Percentiles rank a stretch among this genome's conserved stretches.
Evolutionary conservation across 768 basidiomycete genomes (phyloP).

Genomic region (Sporobolomyces phaffii): DNA sequence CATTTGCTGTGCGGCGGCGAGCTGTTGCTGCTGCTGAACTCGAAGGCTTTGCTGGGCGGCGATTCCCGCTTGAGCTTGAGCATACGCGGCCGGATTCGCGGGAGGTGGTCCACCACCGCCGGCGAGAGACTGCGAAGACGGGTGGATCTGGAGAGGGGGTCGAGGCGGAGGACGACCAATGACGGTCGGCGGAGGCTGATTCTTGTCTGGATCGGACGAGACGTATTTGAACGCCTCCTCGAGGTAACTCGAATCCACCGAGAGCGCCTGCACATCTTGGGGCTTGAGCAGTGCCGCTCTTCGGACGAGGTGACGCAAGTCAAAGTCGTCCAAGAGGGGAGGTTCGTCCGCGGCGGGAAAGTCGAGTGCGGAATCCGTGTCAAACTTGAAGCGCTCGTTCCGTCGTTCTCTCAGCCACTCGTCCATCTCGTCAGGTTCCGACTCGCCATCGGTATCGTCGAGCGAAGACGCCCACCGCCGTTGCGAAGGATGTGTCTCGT

Average conservation of each 20-base stretch:
- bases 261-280: slow-evolving; percentile 15
- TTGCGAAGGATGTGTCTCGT: neutral
- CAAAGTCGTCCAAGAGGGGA: slow-evolving; percentile 38
- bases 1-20: slow-evolving; percentile 8
- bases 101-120: neutral
- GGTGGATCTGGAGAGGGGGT: slow-evolving; percentile 28
- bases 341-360: slow-evolving; percentile 36
- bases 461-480: neutral
- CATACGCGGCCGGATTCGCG: slow-evolving; percentile 23
- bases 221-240: slow-evolving; percentile 30
- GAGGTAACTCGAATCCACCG: slow-evolving; percentile 27
- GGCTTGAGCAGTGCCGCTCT: slow-evolving; percentile 30
- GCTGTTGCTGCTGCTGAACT: slow-evolving; percentile 17
- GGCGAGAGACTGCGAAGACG: neutral
- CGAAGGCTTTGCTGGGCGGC: slow-evolving; percentile 18
- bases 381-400: slow-evolving; percentile 39
- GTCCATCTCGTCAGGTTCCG: slow-evolving; percentile 33
- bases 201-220: slow-evolving; percentile 17
- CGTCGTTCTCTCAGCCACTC: slow-evolving; percentile 11
- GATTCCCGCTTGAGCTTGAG: slow-evolving; percentile 19
- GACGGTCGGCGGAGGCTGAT: slow-evolving; percentile 24
- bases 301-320: slow-evolving; percentile 26
- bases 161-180: slow-evolving; percentile 29
- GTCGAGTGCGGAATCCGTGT: slow-evolving; percentile 37
- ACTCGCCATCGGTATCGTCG: neutral